Base-by-base conservation (phyloP, 2,329 filamentous ascomycete species). In the Neonectria neomacrospora region DNA sequence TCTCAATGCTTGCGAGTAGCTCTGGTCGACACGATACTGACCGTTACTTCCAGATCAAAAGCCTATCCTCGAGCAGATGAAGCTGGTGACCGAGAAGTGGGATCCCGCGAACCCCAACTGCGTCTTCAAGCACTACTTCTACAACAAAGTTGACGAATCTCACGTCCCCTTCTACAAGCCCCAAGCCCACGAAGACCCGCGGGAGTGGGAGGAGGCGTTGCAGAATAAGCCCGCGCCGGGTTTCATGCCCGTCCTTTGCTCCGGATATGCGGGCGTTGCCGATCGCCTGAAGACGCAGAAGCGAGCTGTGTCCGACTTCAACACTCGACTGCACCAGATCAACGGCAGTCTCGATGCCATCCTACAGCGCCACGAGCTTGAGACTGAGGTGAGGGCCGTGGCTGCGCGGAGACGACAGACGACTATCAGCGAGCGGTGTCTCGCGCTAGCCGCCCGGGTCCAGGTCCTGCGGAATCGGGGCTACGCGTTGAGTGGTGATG, bases 141-240 rank as follows among this genome's bases (percentile, higher is more conserved):
- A 96, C 84, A 96, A 96, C 80, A 89, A 92, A 69, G 91, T 94
- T 66, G 89, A 91, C 67, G 88, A 91, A 72, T 86, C 88, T 55
- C 86, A 86, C 74, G 89, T 91, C n/a, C 91, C 91, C 11, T 94
- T 91, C 77, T 94, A 91, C 78, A 87, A 89, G 67, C 91, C 91
- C 2, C 83, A 86, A 16, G 81, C 88, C 1, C 83, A 87, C 69
- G 93, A 96, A 74, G 89, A 94, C 74, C 87, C 90, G 39, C 86
- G 88, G 67, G 91, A 92, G 74, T 96, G 92, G 91, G 93, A 96
- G 73, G 91, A 94, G 71, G 93, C 93, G 0, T 85, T 95, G 28
- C 87, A 91, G 69, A 91, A 91, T 74, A 94, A 94, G 79, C 93
- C 93, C 5, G 90, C 86, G 39, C 85, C 89, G 9, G 90, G 90